phyloP scores from a whole-genome alignment of 129 eudicot genomes.

The Gnaphalium uliginosum region DNA sequence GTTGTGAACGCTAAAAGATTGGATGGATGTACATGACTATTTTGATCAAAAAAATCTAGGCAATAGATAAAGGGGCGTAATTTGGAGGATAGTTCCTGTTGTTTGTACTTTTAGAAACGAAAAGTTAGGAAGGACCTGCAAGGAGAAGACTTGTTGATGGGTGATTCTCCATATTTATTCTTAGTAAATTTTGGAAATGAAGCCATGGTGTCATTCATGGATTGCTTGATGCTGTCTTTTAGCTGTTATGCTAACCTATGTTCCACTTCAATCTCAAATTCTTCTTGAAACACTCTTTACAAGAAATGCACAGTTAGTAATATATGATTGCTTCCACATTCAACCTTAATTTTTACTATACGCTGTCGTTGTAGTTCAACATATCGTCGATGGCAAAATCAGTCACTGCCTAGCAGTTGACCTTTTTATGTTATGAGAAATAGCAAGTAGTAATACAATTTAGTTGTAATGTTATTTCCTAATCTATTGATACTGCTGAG shows the following conservation, averaged over 20 bases:
- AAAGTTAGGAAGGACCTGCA: slow-evolving; percentile 10
- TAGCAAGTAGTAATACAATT: background rate
- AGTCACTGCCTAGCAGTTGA: background rate
- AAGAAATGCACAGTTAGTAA: background rate
- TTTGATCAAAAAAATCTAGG: background rate
- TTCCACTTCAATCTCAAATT: background rate
- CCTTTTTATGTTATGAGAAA: background rate
- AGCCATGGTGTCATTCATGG: background rate
- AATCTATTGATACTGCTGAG: background rate
- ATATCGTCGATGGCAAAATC: background rate
- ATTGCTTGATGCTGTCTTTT: background rate
- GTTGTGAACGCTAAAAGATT: background rate
- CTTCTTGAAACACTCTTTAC: background rate
- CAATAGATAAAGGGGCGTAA: background rate
- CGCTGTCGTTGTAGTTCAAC: background rate
- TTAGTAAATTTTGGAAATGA: background rate
- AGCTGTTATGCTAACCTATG: background rate
- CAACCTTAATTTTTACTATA: background rate
- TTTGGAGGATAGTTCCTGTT: background rate
- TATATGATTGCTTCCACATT: background rate
- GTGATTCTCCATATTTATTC: background rate
- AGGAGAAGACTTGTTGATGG: slow-evolving; percentile 6
- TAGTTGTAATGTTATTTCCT: background rate
- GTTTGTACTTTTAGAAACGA: background rate
- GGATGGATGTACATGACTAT: background rate